A percentile compares a stretch with the other conserved stretches of the same genome.
Evolutionary conservation across 441 rosid genomes (phyloP).

Genomic region (Aleurites moluccanus): DNA sequence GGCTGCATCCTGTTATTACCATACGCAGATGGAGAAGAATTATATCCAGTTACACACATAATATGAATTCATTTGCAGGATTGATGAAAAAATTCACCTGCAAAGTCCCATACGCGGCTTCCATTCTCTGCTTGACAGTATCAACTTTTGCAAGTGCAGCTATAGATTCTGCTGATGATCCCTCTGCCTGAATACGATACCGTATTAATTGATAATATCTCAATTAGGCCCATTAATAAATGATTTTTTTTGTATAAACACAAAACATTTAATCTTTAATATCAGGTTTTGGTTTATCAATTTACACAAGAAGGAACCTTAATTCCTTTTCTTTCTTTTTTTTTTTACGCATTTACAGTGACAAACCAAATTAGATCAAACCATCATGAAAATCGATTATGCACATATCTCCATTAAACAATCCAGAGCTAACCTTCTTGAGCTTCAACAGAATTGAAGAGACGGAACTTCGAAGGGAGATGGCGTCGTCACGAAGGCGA

Average conservation of each 20-base stretch:
- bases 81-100: constrained; percentile 48
- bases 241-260: neutral
- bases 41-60: neutral
- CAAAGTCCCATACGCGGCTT: constrained; percentile 87
- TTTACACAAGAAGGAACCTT: too few relatives aligned
- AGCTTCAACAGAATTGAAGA: constrained; percentile 90
- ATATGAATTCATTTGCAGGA: constrained; percentile 4
- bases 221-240: neutral
- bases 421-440: constrained; percentile 54
- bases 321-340: too few relatives aligned
- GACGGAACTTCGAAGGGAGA: constrained; percentile 75
- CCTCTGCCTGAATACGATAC: constrained; percentile 65
- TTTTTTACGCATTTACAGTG: too few relatives aligned
- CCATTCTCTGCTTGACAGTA: constrained; percentile 97
- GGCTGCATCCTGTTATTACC: constrained; percentile 77
- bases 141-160: constrained; percentile 95
- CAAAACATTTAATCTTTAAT: neutral
- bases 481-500: constrained; percentile 93
- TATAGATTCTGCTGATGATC: constrained; percentile 91
- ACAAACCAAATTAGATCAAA: constrained; percentile 20
- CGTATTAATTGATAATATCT: constrained; percentile 1
- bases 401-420: constrained; percentile 12
- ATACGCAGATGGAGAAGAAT: neutral
- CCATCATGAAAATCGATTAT: neutral
- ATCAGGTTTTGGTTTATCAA: neutral